Percentiles rank a stretch among this genome's conserved stretches.
phyloP scores from a whole-genome alignment of 2,329 filamentous ascomycete species.

The Trichoderma asperellum region DNA sequence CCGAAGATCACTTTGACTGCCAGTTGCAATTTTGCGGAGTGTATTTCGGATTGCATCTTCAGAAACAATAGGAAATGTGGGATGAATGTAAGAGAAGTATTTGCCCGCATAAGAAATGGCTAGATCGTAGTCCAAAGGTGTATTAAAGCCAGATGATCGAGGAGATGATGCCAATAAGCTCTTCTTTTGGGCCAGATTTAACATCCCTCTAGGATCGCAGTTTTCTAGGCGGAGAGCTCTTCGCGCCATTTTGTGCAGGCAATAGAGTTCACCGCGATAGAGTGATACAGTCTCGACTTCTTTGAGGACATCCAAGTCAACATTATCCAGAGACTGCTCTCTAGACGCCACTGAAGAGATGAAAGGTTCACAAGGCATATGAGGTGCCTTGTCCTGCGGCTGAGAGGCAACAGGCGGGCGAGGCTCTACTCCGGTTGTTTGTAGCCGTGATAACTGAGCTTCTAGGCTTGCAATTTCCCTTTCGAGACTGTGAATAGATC shows the following conservation, averaged over 20 bases:
- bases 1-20: not conserved
- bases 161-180: constrained; percentile 5
- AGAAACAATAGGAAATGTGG: constrained; percentile 7
- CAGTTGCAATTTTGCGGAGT: not conserved
- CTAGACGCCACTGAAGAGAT: not conserved
- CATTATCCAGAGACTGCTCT: constrained; percentile 2
- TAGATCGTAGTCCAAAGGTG: not conserved
- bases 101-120: constrained; percentile 1
- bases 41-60: not conserved
- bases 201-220: constrained; percentile 5
- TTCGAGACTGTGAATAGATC: constrained; percentile 9
- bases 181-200: constrained; percentile 1
- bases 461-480: constrained; percentile 21
- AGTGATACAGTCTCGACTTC: constrained; percentile 15
- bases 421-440: not conserved
- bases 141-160: not conserved
- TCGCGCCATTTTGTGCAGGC: constrained; percentile 10
- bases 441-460: constrained; percentile 18
- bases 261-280: constrained; percentile 16
- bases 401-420: not conserved
- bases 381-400: not conserved
- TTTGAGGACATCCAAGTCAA: constrained; percentile 16
- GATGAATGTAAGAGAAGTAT: constrained; percentile 11
- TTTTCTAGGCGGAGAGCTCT: constrained; percentile 20
- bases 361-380: not conserved